Conservation (phyloP, 371 early-diverging fungal genomes). For the Mortierella sp. region DNA sequence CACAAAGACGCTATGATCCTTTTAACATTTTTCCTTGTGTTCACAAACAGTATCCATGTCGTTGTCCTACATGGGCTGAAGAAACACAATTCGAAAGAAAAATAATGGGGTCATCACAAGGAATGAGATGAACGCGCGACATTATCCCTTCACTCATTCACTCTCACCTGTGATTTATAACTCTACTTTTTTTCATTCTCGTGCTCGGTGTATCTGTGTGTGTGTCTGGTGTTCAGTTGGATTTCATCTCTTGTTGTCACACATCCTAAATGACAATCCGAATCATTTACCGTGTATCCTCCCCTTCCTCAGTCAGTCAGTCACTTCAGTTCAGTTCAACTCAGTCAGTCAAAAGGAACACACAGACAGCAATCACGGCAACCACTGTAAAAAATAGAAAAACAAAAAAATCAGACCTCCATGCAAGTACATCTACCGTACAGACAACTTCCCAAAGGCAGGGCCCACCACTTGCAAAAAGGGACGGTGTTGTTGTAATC, state of each 20-base stretch:
- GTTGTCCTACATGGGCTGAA: neutral
- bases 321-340: neutral
- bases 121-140: neutral
- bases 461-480: neutral
- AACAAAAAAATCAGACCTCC: neutral
- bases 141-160: neutral
- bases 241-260: neutral
- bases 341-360: neutral
- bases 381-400: neutral
- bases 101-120: neutral
- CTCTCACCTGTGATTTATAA: neutral
- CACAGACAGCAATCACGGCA: neutral
- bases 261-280: neutral
- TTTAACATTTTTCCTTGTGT: too few species aligned
- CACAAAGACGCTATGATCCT: too few species aligned
- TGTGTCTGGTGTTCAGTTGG: neutral
- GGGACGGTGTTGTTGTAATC: constrained; percentile 2
- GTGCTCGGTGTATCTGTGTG: neutral
- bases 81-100: neutral
- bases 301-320: neutral
- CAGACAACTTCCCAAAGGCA: neutral
- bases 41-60: too few species aligned
- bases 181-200: neutral
- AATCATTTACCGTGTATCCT: neutral
- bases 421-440: neutral